Evolutionary conservation across 2,329 filamentous ascomycete species (phyloP), one percentile per base, ranked within the genome.

Genomic region (Hypoxylon rubiginosum): DNA sequence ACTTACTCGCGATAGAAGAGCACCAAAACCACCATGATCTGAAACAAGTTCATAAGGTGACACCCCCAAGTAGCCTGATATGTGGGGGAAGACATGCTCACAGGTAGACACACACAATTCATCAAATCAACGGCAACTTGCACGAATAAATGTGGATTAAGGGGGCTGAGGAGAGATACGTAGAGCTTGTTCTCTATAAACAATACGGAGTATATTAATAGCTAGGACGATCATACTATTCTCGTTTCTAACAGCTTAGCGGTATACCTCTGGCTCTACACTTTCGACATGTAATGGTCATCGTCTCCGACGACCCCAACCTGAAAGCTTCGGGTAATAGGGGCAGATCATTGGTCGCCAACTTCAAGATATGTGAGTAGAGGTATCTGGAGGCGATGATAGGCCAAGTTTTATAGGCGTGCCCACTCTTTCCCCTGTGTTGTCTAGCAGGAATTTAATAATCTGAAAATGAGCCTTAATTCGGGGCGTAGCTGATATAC

Each of bases 81-180:
- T 67, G 64, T 64, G 67, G 54, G 67, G 68, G 56, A 67, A 55
- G 50, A 66, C 53, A 68, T 63, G 73, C 71, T 79, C 75, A 76
- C 74, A 24, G 4, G 4, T 76, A 73, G 75, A 75, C 73, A 74
- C 71, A 71, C 73, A 71, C 65, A 71, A 66, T 62, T 71, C 58
- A 72, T 75, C 72, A 73, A 74, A 71, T 72, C 72, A 68, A 77
- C 79, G 80, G 80, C 74, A 78, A 76, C 75, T 72, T 77, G 78
- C 80, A 78, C 79, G 79, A 76, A 78, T 73, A 72, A 78, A 72
- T 69, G 66, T 67, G 68, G 67, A 64, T 73, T 67, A 72, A 74
- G 68, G 71, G 49, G 69, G 68, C 65, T 64, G 58, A 60, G 61
- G 48, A 61, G 48, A 61, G 50, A 56, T 28, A 30, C 48, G 52